Evolutionary conservation across 768 basidiomycete species (phyloP).

Genomic region (Podaxis sp.): DNA sequence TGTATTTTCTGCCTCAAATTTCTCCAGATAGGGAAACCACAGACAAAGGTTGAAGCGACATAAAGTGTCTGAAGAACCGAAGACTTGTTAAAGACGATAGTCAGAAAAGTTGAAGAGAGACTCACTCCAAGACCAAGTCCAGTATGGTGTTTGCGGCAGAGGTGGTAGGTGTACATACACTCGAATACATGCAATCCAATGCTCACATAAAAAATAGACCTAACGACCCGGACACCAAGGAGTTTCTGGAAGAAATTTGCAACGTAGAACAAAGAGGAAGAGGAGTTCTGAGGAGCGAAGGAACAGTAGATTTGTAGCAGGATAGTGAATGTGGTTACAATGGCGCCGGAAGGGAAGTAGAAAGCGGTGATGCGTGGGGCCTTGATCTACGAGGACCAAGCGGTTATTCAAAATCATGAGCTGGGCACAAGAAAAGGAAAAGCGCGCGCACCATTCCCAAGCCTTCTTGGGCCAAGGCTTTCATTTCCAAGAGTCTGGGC

Average conservation of each 20-base stretch:
- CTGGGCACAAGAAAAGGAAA: background rate
- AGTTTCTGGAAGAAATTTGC: slow-evolving; percentile 31
- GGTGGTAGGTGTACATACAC: slow-evolving; percentile 41
- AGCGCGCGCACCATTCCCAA: slow-evolving; percentile 66
- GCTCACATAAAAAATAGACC: slow-evolving; percentile 32
- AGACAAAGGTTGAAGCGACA: slow-evolving; percentile 44
- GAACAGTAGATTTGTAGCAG: slow-evolving; percentile 32
- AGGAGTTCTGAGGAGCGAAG: slow-evolving; percentile 24
- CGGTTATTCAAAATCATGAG: background rate
- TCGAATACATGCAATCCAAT: slow-evolving; percentile 45
- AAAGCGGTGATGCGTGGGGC: slow-evolving; percentile 63
- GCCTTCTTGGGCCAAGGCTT: slow-evolving; percentile 73
- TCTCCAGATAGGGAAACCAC: slow-evolving; percentile 56
- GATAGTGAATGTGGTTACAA: slow-evolving; percentile 25
- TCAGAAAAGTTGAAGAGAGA: background rate
- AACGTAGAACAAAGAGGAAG: slow-evolving; percentile 30
- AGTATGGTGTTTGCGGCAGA: slow-evolving; percentile 51
- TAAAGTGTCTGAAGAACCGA: slow-evolving; percentile 46
- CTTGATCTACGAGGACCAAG: slow-evolving; percentile 44
- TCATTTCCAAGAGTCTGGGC: slow-evolving; percentile 77
- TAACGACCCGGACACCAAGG: slow-evolving; percentile 30
- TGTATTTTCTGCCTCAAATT: slow-evolving; percentile 63
- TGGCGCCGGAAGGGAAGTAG: slow-evolving; percentile 35
- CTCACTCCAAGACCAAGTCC: slow-evolving; percentile 42
- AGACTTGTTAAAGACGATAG: background rate